Evolutionary conservation across 768 basidiomycete species (phyloP).

Genomic region (Trametopsis cervina): DNA sequence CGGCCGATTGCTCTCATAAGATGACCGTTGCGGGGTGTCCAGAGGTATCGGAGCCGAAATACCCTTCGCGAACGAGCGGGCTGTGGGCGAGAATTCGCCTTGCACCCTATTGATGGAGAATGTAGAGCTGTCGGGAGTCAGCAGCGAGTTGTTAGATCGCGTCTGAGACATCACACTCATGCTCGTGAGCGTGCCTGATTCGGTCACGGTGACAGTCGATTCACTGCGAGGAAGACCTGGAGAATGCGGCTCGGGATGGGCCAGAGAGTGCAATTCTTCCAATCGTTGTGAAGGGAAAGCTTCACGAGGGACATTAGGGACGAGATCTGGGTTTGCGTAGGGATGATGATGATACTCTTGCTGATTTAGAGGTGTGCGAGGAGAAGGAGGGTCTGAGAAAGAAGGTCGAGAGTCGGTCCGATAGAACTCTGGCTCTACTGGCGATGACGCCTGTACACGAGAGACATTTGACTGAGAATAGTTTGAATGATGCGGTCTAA

Average conservation of each 20-base stretch:
- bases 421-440: slow-evolving; percentile 12
- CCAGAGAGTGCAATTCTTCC: slow-evolving; percentile 10
- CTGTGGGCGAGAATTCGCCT: slow-evolving; percentile 10
- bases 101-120: slow-evolving; percentile 15
- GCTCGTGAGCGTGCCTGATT: slow-evolving; percentile 22
- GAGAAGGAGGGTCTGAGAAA: slow-evolving; percentile 30
- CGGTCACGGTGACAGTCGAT: slow-evolving; percentile 46
- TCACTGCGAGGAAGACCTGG: slow-evolving; percentile 36
- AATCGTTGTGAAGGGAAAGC: slow-evolving; percentile 4
- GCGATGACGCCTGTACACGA: slow-evolving; percentile 14
- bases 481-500: slow-evolving; percentile 12
- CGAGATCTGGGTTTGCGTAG: slow-evolving; percentile 75
- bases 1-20: background rate
- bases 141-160: slow-evolving; percentile 19
- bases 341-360: slow-evolving; percentile 60
- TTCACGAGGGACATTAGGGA: slow-evolving; percentile 14
- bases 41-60: slow-evolving; percentile 20
- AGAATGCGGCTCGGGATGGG: slow-evolving; percentile 21
- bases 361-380: slow-evolving; percentile 9
- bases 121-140: slow-evolving; percentile 22
- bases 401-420: slow-evolving; percentile 17
- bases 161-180: slow-evolving; percentile 25
- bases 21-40: background rate
- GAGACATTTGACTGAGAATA: slow-evolving; percentile 9
- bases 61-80: slow-evolving; percentile 14